These are phyloP conservation scores for Sugiyamaella sp. DNA, from an alignment of 1,139 yeast genomes.

Conservation along the genomic window DNA sequence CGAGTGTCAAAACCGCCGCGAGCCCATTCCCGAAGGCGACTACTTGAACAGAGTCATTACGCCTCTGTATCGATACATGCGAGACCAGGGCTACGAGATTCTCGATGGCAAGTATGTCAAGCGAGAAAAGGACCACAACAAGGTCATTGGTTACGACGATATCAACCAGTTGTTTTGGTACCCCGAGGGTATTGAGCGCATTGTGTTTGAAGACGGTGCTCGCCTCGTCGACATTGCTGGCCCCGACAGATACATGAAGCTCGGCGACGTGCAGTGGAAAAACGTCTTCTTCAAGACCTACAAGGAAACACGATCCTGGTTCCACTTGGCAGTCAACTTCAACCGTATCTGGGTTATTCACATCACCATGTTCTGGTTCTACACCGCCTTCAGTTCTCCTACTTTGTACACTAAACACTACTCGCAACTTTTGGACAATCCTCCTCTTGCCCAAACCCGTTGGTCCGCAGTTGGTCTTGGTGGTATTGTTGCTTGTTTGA, in stretches of 20 bases:
- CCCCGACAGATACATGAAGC: slow-evolving; percentile 83
- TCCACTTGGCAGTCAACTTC: slow-evolving; percentile 91
- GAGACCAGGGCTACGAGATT: slow-evolving; percentile 95
- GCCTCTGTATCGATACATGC: slow-evolving; percentile 85
- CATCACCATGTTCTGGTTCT: slow-evolving; percentile 90
- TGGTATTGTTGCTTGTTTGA: slow-evolving; percentile 80
- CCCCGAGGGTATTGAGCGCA: slow-evolving; percentile 97
- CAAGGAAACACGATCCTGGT: slow-evolving; percentile 97
- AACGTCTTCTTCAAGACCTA: slow-evolving; percentile 95
- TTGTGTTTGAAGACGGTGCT: slow-evolving; percentile 86
- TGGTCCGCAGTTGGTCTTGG: slow-evolving; percentile 95
- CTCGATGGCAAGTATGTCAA: slow-evolving; percentile 94
- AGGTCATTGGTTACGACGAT: slow-evolving; percentile 96
- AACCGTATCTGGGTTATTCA: slow-evolving; percentile 98
- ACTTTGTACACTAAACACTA: slow-evolving; percentile 85
- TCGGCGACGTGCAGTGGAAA: slow-evolving; percentile 93
- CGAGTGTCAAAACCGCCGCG: slow-evolving; percentile 81
- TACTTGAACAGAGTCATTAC: slow-evolving; percentile 89
- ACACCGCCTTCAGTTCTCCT: slow-evolving; percentile 90
- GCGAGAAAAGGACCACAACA: slow-evolving; percentile 95
- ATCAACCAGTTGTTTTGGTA: slow-evolving; percentile 99
- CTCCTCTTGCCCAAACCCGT: slow-evolving; percentile 82
- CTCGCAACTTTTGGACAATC: slow-evolving; percentile 78
- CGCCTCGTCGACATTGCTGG: slow-evolving; percentile 88
- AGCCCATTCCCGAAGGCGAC: slow-evolving; percentile 90